Conservation (phyloP, 345 rosid species). For the Citrus hindsii region DNA sequence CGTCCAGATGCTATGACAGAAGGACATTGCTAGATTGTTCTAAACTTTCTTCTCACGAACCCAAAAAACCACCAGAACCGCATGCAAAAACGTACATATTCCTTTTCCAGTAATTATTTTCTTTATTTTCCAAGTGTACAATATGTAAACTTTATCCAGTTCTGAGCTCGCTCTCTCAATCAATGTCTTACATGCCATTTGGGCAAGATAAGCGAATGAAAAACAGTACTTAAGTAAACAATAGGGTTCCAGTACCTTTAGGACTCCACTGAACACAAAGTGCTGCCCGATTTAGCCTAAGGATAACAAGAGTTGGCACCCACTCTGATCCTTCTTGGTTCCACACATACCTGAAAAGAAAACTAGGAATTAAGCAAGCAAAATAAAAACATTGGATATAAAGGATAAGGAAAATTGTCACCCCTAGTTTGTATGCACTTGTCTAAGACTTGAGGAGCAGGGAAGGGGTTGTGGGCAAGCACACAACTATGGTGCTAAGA, state of each 20-base stretch:
- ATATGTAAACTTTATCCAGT: not conserved
- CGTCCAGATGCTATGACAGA: not conserved
- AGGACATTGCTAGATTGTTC: not conserved
- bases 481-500: not conserved
- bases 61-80: not conserved
- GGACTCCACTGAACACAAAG: constrained; percentile 98
- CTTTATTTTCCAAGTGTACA: not conserved
- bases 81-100: not conserved
- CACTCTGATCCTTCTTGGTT: constrained; percentile 83
- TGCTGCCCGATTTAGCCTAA: constrained; percentile 95
- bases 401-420: not conserved
- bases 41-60: not conserved
- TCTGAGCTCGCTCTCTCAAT: not conserved
- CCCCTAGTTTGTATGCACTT: too few species aligned
- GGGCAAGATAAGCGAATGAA: constrained; percentile 4
- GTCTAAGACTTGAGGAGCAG: not conserved
- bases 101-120: not conserved
- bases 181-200: not conserved
- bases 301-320: constrained; percentile 96
- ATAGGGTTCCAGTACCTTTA: constrained; percentile 46
- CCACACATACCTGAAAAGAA: constrained; percentile 76
- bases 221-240: constrained; percentile 1
- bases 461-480: not conserved
- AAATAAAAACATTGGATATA: not conserved
- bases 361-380: constrained; percentile 18